Percentiles rank a stretch among this genome's conserved stretches.
phyloP scores from a whole-genome alignment of 2,329 filamentous ascomycete species.

The Curvularia spicifera region DNA sequence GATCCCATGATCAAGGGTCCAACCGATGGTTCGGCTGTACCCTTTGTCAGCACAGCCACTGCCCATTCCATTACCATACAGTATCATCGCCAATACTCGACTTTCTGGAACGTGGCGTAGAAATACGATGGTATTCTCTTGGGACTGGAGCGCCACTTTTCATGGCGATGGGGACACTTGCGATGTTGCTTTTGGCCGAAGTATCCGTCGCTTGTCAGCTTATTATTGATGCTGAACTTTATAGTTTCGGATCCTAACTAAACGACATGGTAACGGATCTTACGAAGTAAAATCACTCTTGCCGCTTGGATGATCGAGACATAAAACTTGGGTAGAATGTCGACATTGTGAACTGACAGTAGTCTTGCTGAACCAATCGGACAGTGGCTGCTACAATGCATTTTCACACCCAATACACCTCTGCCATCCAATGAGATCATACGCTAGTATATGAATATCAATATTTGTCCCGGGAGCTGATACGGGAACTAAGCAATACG shows the following conservation, averaged over 20 bases:
- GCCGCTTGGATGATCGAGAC: too few relatives aligned
- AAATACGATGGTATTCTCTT: not conserved
- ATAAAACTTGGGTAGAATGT: not conserved
- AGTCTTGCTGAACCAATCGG: not conserved
- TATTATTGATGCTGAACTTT: not conserved
- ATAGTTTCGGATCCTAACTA: not conserved
- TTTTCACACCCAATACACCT: not conserved
- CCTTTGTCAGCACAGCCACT: not conserved
- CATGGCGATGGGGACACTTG: not conserved
- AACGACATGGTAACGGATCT: not conserved
- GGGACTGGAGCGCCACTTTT: not conserved
- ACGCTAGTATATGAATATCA: not conserved
- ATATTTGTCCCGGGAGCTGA: not conserved
- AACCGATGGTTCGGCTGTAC: not conserved
- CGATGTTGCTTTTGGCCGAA: not conserved
- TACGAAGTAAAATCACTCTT: not conserved
- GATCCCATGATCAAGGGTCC: constrained; percentile 1
- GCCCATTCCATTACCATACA: not conserved
- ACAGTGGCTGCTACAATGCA: not conserved
- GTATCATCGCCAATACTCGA: not conserved
- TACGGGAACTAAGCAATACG: not conserved
- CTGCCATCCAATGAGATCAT: not conserved
- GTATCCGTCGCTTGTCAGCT: not conserved
- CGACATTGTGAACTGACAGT: not conserved
- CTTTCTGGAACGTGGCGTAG: not conserved